Evolutionary conservation across 2,329 filamentous ascomycete genomes (phyloP), one percentile per base, ranked within the genome.

Genomic region (Aspergillus candidus): DNA sequence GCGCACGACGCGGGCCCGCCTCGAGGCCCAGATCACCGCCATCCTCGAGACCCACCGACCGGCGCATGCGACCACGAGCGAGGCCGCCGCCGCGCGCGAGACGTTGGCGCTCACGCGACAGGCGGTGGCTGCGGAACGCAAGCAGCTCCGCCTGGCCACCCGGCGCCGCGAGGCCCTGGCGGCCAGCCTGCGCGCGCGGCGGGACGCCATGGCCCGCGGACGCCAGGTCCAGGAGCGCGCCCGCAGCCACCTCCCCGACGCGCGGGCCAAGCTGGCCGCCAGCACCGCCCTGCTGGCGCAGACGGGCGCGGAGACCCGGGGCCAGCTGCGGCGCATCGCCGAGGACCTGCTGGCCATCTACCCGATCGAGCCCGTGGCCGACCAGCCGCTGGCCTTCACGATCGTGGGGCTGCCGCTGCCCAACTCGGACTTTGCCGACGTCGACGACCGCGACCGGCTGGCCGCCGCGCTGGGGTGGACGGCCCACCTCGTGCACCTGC

Each of bases 261-360:
- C 80, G 6, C 70, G 72, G 38, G 70, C 77, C 30, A 79, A 82
- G 52, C 70, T 91, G 29, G 61, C 69, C 0, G 69, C 77, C 1
- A 81, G 79, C 11, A 73, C 73, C 31, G 66, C 71, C 4, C 70
- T 83, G 1, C 66, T 85, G 1, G 71, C 73, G 4, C 67, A 75
- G 38, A 82, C 74, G 34, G 56, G 55, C 12, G 80, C 84, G 40
- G 79, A 82, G 14, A 84, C 88, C n/a, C 80, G 77, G 46, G 88
- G 86, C n/a, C 93, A 97, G 65, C 80, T 90, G 15, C 81, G 90
- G 11, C 84, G 93, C 31, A 87, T 97, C 43, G 90, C 88, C 63
- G 83, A 93, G 53, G 89, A 95, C 52, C 73, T 98, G 0, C 72
- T 81, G 11, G 71, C 73, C 18, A 86, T 96, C 44, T 96, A 90